Evolutionary conservation across 371 early-diverging fungal genomes (phyloP).

Genomic region (Mortierella sp.): DNA sequence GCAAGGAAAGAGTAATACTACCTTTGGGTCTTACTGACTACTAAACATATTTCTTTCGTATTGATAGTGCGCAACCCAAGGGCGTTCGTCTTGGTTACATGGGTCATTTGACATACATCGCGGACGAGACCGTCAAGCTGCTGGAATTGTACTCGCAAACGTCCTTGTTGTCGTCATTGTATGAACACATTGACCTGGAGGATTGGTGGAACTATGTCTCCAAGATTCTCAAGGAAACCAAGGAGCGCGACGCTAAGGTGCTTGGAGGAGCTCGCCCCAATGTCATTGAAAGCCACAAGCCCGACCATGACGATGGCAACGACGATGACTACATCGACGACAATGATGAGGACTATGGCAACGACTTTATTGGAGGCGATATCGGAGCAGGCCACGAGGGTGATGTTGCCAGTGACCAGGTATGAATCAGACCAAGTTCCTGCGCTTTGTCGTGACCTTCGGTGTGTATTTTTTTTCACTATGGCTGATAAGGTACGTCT

Average conservation of each 20-base stretch:
- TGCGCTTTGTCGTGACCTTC: neutral
- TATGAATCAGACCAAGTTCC: conserved; percentile 19
- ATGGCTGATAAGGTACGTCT: neutral
- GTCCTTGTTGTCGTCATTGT: conserved; percentile 55
- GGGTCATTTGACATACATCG: conserved; percentile 97
- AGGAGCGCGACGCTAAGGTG: conserved; percentile 89
- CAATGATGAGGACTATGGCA: conserved; percentile 62
- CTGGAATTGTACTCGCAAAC: conserved; percentile 71
- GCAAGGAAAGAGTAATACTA: neutral
- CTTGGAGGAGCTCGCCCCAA: conserved; percentile 89
- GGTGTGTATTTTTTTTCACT: neutral
- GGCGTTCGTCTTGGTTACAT: conserved; percentile 96
- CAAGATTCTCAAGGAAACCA: conserved; percentile 83
- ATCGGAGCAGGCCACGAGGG: conserved; percentile 64
- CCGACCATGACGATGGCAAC: conserved; percentile 45
- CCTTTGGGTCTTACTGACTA: neutral
- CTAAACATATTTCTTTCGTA: neutral
- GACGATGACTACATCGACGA: conserved; percentile 63
- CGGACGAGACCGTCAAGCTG: conserved; percentile 93
- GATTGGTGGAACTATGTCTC: conserved; percentile 91
- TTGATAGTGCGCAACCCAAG: conserved; percentile 76
- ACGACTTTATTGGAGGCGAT: conserved; percentile 57
- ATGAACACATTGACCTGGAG: conserved; percentile 77
- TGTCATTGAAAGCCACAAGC: conserved; percentile 51
- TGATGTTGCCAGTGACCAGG: conserved; percentile 68